Evolutionary conservation across 805 yeast genomes (phyloP).

Genomic region (Torulaspora indica): DNA sequence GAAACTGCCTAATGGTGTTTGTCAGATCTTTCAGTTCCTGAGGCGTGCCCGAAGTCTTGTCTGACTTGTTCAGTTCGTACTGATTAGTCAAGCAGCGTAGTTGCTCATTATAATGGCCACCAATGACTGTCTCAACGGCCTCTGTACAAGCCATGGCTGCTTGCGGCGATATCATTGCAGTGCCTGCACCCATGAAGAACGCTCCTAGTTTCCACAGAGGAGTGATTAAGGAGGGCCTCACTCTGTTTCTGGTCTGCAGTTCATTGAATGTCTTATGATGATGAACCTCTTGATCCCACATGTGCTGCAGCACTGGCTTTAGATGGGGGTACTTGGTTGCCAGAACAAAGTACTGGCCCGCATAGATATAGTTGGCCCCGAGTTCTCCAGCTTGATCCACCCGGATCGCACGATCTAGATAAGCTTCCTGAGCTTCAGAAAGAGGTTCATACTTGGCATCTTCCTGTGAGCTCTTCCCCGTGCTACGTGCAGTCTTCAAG

Average conservation of each 20-base stretch:
- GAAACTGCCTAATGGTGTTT: constrained; percentile 61
- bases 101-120: constrained; percentile 91
- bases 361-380: constrained; percentile 90
- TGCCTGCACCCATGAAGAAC: constrained; percentile 73
- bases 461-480: not conserved
- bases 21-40: constrained; percentile 57
- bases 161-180: constrained; percentile 83
- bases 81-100: constrained; percentile 69
- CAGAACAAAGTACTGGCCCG: constrained; percentile 80
- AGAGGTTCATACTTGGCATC: constrained; percentile 28
- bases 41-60: constrained; percentile 27
- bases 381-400: constrained; percentile 98
- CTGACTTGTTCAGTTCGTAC: constrained; percentile 44
- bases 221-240: constrained; percentile 85
- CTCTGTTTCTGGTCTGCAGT: constrained; percentile 70
- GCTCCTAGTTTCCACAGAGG: constrained; percentile 96
- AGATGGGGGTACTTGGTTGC: constrained; percentile 66
- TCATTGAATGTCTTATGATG: constrained; percentile 83
- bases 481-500: constrained; percentile 10
- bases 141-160: constrained; percentile 99
- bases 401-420: constrained; percentile 66
- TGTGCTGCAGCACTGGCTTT: constrained; percentile 77
- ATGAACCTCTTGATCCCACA: constrained; percentile 97
- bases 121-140: constrained; percentile 97
- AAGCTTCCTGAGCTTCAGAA: constrained; percentile 58